Evolutionary conservation across 1,284 basidiomycete species (phyloP), one percentile per base, ranked within the genome.

Genomic region (Anthracocystis panici-leucophaei): DNA sequence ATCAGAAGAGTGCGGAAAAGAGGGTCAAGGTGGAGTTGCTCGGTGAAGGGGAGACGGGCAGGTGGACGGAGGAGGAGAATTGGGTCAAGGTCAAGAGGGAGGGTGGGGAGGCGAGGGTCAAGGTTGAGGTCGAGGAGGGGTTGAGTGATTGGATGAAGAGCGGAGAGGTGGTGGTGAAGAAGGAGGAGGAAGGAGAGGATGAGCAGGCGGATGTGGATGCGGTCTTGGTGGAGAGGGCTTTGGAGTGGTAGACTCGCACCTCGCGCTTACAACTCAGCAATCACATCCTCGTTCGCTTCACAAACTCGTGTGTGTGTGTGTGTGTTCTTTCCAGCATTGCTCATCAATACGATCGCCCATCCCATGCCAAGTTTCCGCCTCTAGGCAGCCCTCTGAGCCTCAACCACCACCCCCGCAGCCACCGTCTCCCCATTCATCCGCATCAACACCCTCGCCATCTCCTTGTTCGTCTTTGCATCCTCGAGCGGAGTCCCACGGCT

Each of bases 371-470:
- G 4, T 27, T 27, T 27, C 25, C 20, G n/a, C 31, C 18, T 42
- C 41, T 42, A 42, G 6, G 18, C 23, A 48, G 29, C 46, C n/a
- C 45, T 18, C 11, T 65, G 57, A 51, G 62, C 57, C 67, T 84
- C 82, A 9, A 82, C 42, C 1, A 85, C 79, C 16, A 85, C 83
- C 91, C 95, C 95, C 58, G 95, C 95, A 49, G 92, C 94, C 66
- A 99, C 92, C 14, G 96, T 98, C 87, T 98, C 95, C 0, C 97
- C 96, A 20, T 91, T 91, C 68, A 95, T 88, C 41, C 96, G 88
- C 68, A 99, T 88, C 57, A 99, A 85, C 50, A 99, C 90, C 45
- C 96, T 88, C 0, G 95, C 95, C 96, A 99, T 97, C 75, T 97
- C 94, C 86, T 98, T 98, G 87, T 95, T 98, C n/a, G 88, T 87